phyloP scores from a whole-genome alignment of 441 rosid species.

The Isatis lusitanica region DNA sequence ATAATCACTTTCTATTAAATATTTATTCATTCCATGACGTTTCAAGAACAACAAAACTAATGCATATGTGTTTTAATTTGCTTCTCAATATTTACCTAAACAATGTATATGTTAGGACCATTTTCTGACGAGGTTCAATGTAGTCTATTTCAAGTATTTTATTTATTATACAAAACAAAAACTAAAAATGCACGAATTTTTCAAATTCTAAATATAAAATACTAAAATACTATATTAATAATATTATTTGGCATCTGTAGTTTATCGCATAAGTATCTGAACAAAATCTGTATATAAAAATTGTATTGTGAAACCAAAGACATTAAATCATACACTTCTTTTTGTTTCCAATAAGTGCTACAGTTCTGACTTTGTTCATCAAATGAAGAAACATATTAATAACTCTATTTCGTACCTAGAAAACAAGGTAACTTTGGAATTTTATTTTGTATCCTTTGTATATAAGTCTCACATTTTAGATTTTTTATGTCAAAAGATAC shows the following conservation, averaged over 20 bases:
- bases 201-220: background rate
- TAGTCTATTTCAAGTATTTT: background rate
- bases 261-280: no score
- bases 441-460: background rate
- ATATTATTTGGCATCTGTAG: no score
- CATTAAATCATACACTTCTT: no score
- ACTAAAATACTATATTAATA: no score
- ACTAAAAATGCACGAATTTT: background rate
- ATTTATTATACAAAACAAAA: background rate
- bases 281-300: no score
- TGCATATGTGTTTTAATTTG: background rate
- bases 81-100: background rate
- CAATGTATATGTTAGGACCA: background rate
- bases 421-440: background rate
- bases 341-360: no score
- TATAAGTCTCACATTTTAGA: background rate
- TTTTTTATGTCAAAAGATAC: background rate
- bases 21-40: background rate
- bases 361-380: background rate
- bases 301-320: no score
- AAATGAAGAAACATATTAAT: background rate
- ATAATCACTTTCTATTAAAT: background rate
- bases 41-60: background rate
- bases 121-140: conserved; percentile 4
- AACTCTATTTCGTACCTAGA: background rate